Base-by-base conservation (phyloP, 208 protist genomes). In the Acanthamoeba quina region DNA sequence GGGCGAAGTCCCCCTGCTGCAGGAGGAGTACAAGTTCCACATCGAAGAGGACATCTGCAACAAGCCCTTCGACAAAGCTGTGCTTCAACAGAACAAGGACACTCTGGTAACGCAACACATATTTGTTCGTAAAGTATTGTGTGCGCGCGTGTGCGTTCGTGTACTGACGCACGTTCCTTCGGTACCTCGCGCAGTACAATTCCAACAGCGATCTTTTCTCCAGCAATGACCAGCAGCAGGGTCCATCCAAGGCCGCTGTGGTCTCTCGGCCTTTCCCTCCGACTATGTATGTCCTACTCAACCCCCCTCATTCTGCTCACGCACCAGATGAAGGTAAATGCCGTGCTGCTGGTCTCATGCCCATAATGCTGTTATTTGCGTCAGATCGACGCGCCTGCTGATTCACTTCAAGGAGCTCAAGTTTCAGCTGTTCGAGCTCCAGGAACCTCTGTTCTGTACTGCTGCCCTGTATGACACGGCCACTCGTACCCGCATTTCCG, bases 1-100 rank as follows among this genome's bases (percentile, higher is more conserved):
- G 5, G 56, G 56, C 56, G 56, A 62, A 26, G 56, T 62, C 56
- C 21, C 56, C 56, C 19, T 62, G 56, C 56, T 62, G 19, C 11
- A 21, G 56, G 56, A 62, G 17, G 41, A 78, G 34, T 21, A 49
- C 41, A 47, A 78, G 21, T 49, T 78, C 29, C 41, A 13, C 19
- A 29, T 78, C 70, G 70, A 78, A 49, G 70, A 78, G 70, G 41
- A 78, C n/a, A 78, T 78, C 41, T 78, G 70, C 41, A 78, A 78
- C 70, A 78, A 78, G 29, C 29, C 70, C 70, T 78, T 49, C n/a
- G 41, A 78, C 70, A 47, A 78, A 24, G 70, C 29, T 13, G 41
- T 78, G 29, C 70, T 78, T 13, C 29, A 37, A 15, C 29, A 78
- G 70, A 78, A 47, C 41, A 37, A 47, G 41, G 41, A 37, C 34